Evolutionary conservation across 75 land plant genomes (phyloP).

Genomic region (Sequoia sempervirens): DNA sequence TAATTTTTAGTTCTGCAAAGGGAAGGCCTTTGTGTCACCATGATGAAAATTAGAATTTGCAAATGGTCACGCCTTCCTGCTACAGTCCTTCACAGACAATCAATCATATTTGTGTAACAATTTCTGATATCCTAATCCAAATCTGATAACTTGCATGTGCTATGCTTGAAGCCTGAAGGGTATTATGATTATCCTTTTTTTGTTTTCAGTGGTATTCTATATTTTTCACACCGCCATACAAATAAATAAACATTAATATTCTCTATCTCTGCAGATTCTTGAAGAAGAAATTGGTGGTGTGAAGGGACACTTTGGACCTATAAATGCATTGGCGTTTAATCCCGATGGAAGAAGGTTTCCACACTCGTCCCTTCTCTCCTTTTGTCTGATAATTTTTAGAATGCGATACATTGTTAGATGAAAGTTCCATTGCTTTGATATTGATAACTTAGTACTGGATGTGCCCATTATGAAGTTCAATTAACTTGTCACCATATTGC

Average conservation of each 20-base stretch:
- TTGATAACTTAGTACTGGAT: neutral
- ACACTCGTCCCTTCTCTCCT: neutral
- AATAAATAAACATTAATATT: neutral
- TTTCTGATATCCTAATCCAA: neutral
- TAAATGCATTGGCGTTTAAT: slow-evolving; percentile 95
- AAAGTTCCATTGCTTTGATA: neutral
- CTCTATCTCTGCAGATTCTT: slow-evolving; percentile 47
- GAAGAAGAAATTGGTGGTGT: slow-evolving; percentile 96
- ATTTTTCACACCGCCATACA: neutral
- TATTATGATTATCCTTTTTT: neutral
- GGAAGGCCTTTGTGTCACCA: neutral
- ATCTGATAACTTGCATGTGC: neutral
- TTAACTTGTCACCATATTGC: neutral
- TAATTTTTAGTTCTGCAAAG: neutral
- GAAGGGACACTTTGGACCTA: slow-evolving; percentile 97
- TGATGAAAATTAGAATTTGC: neutral
- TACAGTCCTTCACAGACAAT: neutral
- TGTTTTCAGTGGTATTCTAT: neutral
- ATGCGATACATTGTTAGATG: neutral
- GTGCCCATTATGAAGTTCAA: too few relatives aligned
- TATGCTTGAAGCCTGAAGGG: neutral
- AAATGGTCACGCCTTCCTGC: neutral
- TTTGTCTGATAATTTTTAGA: neutral
- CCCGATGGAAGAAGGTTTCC: slow-evolving; percentile 93
- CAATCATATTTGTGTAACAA: neutral